A percentile compares a stretch with the other conserved stretches of the same genome.
phyloP scores from a whole-genome alignment of 148 eudicot species.

The Fallopia convolvulus region DNA sequence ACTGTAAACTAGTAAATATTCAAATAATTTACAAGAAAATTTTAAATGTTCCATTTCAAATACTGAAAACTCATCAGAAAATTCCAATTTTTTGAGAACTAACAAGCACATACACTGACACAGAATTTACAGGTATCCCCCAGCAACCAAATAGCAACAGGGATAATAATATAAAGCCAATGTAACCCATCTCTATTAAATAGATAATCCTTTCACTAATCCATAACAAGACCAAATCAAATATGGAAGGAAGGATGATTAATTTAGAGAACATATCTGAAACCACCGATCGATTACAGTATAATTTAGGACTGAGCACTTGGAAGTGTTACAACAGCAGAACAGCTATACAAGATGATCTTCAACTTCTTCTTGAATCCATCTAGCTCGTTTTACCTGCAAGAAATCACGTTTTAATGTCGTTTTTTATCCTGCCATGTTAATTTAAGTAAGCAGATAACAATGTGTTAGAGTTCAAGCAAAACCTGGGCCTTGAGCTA shows the following conservation, averaged over 20 bases:
- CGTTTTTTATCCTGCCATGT: neutral
- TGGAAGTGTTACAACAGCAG: neutral
- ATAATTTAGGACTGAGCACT: neutral
- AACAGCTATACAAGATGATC: slow-evolving; percentile 1
- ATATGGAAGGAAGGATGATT: slow-evolving; percentile 6
- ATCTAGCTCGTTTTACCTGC: neutral
- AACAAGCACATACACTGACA: slow-evolving; percentile 3
- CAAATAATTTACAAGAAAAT: neutral
- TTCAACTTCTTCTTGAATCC: neutral
- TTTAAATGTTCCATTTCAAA: neutral
- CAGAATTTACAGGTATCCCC: neutral
- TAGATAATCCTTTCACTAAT: slow-evolving; percentile 5
- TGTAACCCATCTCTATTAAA: neutral
- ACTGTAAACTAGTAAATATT: neutral
- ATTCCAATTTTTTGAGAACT: neutral
- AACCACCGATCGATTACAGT: neutral
- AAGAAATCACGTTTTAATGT: neutral
- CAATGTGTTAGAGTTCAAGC: slow-evolving; percentile 1
- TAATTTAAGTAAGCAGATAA: neutral
- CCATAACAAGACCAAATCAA: neutral
- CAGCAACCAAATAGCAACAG: neutral
- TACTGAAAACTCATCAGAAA: neutral
- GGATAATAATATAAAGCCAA: neutral
- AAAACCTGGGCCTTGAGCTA: slow-evolving; percentile 52
- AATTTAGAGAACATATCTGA: neutral